Conservation (phyloP, 495 filamentous ascomycete species). For the Astrothelium macrocarpum region DNA sequence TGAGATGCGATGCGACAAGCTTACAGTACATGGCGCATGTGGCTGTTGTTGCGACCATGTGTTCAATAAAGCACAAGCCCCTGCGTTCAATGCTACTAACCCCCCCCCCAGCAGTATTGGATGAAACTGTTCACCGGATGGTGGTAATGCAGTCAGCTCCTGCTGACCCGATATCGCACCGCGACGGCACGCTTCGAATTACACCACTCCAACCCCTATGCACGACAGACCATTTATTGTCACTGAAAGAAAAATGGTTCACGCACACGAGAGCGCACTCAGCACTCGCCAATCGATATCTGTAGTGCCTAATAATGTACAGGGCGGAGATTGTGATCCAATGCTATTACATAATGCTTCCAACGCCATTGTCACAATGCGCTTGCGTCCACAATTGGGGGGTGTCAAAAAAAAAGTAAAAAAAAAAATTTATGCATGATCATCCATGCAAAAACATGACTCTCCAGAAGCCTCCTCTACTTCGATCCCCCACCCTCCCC, state of each 20-base stretch:
- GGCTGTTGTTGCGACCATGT: too few species aligned
- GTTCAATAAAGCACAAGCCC: too few species aligned
- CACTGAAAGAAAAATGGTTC: too few species aligned
- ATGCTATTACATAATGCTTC: not conserved
- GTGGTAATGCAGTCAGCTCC: not conserved
- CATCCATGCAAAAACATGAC: too few species aligned
- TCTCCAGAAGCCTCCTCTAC: not conserved
- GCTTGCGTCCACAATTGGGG: not conserved
- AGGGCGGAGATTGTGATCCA: not conserved
- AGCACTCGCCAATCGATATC: not conserved
- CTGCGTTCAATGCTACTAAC: not conserved
- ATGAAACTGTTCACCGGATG: slow-evolving; percentile 3
- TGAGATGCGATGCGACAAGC: too few species aligned
- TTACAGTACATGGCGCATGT: too few species aligned
- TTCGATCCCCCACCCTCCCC: not conserved
- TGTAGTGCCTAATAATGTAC: not conserved
- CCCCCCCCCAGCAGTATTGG: not conserved
- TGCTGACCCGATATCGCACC: not conserved
- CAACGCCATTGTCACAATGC: not conserved
- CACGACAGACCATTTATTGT: too few species aligned
- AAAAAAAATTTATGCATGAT: not conserved
- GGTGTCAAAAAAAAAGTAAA: not conserved
- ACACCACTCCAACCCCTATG: too few species aligned
- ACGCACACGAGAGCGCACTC: not conserved
- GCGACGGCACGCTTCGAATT: not conserved